Base-by-base conservation (phyloP, 2,329 filamentous ascomycete species). In the Metarhizium album region DNA sequence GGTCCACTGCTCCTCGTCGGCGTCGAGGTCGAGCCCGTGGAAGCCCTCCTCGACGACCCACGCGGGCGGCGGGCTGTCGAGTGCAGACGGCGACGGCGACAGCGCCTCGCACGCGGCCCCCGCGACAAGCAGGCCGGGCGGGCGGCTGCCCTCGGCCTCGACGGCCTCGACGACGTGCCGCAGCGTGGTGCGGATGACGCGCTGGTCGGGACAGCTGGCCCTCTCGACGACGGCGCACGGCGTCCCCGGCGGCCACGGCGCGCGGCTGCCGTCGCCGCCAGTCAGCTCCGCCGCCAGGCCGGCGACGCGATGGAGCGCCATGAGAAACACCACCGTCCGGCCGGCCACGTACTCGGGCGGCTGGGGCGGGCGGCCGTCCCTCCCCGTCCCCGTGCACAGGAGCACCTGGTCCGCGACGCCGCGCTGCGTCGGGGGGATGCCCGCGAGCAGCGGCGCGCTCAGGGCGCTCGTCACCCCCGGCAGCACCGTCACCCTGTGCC, bases 381-480 rank as follows among this genome's bases (percentile, higher is more conserved):
- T 82, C 1, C 93, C 93, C 0, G 93, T 98, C 0, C 93, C 93
- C 0, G 93, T 98, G 70, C 93, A 97, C n/a, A 98, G 79, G 24
- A 98, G 76, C 0, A 98, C 84, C 67, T 97, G 90, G 62, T 98
- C 93, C 3, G 89, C 86, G 0, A 95, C 86, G 43, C 86, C 86
- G 4, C 93, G 79, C 70, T 97, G 91, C 1, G 93, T 98, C 0
- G 86, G 76, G 2, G 93, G 91, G 31, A 98, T 87, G 6, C 77
- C 82, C 0, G 90, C 90, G 64, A 97, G 95, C 2, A 98, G 74
- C 1, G 91, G 89, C 9, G 90, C 93, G 51, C 81, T 86, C 37
- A 98, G 72, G 1, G 91, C 89, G 60, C 85, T 90, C 0, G 93
- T 97, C 42, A 98, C 86, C 1, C 93, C 93, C 0, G 93, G 93